Percentiles rank a stretch among this genome's conserved stretches.
Conservation (phyloP, 129 eudicot genomes). For the Smallanthus sonchifolius region DNA sequence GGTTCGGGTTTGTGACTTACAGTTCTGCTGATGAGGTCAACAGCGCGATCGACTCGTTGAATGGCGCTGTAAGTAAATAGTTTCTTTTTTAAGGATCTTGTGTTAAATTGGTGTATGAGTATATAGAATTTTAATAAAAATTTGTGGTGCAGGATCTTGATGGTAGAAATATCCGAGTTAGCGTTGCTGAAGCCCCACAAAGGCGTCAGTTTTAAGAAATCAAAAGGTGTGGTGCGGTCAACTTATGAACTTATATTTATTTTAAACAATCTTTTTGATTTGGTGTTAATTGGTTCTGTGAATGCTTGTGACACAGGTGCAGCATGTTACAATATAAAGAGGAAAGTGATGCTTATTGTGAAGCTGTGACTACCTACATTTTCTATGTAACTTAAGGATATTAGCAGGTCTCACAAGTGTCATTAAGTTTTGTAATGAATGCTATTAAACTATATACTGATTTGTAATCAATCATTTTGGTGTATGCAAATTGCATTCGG, state of each 20-base stretch:
- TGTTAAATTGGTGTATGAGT: background rate
- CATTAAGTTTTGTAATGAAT: constrained; percentile 41
- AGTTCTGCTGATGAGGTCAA: constrained; percentile 78
- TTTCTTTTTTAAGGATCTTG: background rate
- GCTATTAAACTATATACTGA: constrained; percentile 33
- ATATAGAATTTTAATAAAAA: background rate
- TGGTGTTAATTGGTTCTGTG: background rate
- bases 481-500: constrained; percentile 18
- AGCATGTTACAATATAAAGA: constrained; percentile 14
- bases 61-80: constrained; percentile 63
- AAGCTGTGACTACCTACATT: constrained; percentile 19
- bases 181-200: constrained; percentile 72
- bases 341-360: constrained; percentile 25
- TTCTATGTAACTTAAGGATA: constrained; percentile 18
- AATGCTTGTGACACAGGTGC: constrained; percentile 12
- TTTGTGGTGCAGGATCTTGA: constrained; percentile 62
- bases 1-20: constrained; percentile 90
- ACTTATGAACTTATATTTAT: background rate
- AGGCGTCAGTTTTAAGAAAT: constrained; percentile 48
- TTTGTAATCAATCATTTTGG: constrained; percentile 30
- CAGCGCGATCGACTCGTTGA: constrained; percentile 66
- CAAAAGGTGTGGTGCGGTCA: background rate
- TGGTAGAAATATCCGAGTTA: constrained; percentile 82
- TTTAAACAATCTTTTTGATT: background rate
- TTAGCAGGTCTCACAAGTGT: constrained; percentile 29